phyloP scores from a whole-genome alignment of 768 basidiomycete species.

The Leccinum broughii region DNA sequence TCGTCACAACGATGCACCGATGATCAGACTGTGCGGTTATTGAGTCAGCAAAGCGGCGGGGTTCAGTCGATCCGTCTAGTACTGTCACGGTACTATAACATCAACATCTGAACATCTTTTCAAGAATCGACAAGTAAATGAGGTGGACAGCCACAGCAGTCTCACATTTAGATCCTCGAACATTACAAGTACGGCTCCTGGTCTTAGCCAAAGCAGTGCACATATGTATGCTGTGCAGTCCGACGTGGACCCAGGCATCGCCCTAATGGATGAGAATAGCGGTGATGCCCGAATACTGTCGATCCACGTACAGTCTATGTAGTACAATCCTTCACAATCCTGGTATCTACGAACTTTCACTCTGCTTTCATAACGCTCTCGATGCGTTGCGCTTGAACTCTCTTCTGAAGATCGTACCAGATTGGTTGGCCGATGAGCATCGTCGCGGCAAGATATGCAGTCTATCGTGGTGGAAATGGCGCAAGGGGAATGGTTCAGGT shows the following conservation, averaged over 20 bases:
- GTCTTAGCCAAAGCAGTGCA: no score
- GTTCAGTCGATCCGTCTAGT: no score
- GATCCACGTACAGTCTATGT: not conserved
- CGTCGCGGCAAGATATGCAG: slow-evolving; percentile 51
- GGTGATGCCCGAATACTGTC: not conserved
- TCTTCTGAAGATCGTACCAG: slow-evolving; percentile 52
- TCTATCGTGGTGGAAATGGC: slow-evolving; percentile 36
- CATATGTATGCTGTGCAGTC: no score
- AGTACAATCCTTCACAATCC: not conserved
- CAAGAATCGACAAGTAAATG: not conserved
- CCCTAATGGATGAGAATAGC: not conserved
- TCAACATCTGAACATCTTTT: not conserved
- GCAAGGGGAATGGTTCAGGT: not conserved
- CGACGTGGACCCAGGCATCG: not conserved
- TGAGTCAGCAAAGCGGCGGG: not conserved
- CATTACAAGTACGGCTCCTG: no score
- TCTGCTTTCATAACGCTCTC: slow-evolving; percentile 79
- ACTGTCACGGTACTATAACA: not conserved
- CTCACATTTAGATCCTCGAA: no score
- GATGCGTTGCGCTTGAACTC: slow-evolving; percentile 68
- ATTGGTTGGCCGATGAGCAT: slow-evolving; percentile 57
- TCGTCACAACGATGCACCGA: not conserved
- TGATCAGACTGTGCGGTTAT: no score
- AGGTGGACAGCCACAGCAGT: no score
- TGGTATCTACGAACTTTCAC: slow-evolving; percentile 30